These are phyloP conservation scores for Calocera cornea DNA, from an alignment of 768 basidiomycete species.

Conservation along the genomic window DNA sequence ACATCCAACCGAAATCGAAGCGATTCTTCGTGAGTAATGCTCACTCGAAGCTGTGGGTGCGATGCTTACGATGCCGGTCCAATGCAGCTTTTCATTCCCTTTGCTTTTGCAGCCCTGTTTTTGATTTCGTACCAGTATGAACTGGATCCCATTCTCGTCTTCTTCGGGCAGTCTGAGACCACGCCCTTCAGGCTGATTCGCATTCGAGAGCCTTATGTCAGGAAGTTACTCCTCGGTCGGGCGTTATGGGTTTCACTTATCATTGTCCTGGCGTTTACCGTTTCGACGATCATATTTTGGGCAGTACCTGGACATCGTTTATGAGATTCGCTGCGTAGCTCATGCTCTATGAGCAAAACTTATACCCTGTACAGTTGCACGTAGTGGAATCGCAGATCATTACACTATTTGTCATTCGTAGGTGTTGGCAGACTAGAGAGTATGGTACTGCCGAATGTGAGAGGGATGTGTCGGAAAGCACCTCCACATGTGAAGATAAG, in stretches of 20 bases:
- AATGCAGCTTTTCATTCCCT: conserved; percentile 91
- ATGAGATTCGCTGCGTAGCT: conserved; percentile 21
- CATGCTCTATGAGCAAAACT: too few relatives aligned
- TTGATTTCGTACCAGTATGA: conserved; percentile 94
- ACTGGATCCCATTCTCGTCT: conserved; percentile 88
- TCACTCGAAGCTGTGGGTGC: not conserved
- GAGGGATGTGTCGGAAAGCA: too few relatives aligned
- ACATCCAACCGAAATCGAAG: conserved; percentile 81
- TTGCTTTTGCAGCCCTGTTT: conserved; percentile 75
- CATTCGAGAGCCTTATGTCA: conserved; percentile 89
- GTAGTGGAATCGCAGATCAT: too few relatives aligned
- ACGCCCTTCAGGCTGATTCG: conserved; percentile 89
- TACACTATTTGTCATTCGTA: too few relatives aligned
- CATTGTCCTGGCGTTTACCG: conserved; percentile 60
- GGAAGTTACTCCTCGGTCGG: conserved; percentile 74
- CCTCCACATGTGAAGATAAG: too few relatives aligned
- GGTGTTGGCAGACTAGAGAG: too few relatives aligned
- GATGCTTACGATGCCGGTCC: not conserved
- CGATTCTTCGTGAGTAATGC: conserved; percentile 75
- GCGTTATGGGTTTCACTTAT: conserved; percentile 83
- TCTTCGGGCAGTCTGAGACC: conserved; percentile 87
- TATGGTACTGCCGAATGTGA: too few relatives aligned
- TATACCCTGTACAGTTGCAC: too few relatives aligned
- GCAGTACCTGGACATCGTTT: conserved; percentile 89
- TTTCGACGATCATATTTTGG: conserved; percentile 85